Percentiles rank a stretch among this genome's conserved stretches.
phyloP scores from a whole-genome alignment of 2,329 filamentous ascomycete genomes.

The Aspergillus fumigatus region DNA sequence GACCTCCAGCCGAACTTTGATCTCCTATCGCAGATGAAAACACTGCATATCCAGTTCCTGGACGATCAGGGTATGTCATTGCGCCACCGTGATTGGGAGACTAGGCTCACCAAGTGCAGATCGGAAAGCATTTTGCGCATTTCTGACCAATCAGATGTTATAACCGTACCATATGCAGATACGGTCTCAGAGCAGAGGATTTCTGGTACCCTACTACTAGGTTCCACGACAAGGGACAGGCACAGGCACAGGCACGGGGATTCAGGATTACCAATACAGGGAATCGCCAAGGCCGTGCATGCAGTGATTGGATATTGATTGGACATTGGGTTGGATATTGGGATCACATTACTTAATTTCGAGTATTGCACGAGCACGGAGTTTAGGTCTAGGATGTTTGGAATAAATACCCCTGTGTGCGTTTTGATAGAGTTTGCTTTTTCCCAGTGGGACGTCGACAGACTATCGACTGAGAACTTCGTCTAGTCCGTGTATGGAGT shows the following conservation, averaged over 20 bases:
- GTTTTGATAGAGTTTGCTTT: neutral
- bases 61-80: slow-evolving; percentile 33
- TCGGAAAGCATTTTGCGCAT: slow-evolving; percentile 27
- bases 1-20: slow-evolving; percentile 39
- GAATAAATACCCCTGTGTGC: no score
- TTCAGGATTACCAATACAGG: neutral
- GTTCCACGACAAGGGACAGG: no score
- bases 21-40: slow-evolving; percentile 36
- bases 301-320: neutral
- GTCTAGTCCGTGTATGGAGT: no score
- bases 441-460: no score
- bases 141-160: slow-evolving; percentile 19
- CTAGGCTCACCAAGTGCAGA: slow-evolving; percentile 17
- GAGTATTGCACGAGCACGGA: no score
- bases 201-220: no score
- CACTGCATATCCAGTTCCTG: slow-evolving; percentile 35
- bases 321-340: neutral
- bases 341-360: neutral
- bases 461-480: no score
- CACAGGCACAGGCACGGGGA: neutral
- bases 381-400: no score
- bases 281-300: neutral
- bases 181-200: no score
- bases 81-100: neutral
- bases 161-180: neutral